Evolutionary conservation across 1,284 basidiomycete species (phyloP).

Genomic region (Marasmius tenuissimus): DNA sequence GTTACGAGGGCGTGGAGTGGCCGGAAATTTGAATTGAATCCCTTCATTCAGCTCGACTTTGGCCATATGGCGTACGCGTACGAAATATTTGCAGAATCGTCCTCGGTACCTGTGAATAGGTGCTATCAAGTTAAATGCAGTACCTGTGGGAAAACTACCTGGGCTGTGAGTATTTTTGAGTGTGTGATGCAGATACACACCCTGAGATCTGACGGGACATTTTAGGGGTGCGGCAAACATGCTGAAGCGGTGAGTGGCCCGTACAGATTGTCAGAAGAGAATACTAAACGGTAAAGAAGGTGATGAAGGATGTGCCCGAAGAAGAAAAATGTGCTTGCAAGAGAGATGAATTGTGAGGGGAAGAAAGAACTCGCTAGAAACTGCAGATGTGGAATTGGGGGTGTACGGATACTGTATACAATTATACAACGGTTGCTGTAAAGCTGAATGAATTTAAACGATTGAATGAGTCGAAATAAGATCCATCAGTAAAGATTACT

Average conservation of each 20-base stretch:
- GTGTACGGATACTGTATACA: neutral
- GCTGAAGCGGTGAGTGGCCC: slow-evolving; percentile 57
- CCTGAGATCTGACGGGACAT: slow-evolving; percentile 17
- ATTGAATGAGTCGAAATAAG: neutral
- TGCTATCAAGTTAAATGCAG: slow-evolving; percentile 62
- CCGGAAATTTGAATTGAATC: neutral
- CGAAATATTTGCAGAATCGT: slow-evolving; percentile 10
- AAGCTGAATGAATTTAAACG: slow-evolving; percentile 10
- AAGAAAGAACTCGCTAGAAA: slow-evolving; percentile 7
- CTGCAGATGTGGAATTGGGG: slow-evolving; percentile 1
- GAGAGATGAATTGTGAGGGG: slow-evolving; percentile 24
- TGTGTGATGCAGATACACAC: slow-evolving; percentile 18
- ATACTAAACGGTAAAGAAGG: slow-evolving; percentile 35
- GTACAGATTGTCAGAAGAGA: slow-evolving; percentile 12
- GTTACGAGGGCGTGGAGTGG: neutral
- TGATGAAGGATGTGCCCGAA: slow-evolving; percentile 66
- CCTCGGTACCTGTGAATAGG: slow-evolving; percentile 42
- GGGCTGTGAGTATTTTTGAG: slow-evolving; percentile 52
- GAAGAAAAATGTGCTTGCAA: slow-evolving; percentile 67
- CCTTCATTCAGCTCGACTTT: neutral
- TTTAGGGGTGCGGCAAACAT: slow-evolving; percentile 70
- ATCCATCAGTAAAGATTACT: neutral
- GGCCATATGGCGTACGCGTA: neutral
- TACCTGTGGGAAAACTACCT: slow-evolving; percentile 71
- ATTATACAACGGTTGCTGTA: neutral